A percentile compares a stretch with the other conserved stretches of the same genome.
phyloP scores from a whole-genome alignment of 169 alveolate species.

The Eimeria tenella region DNA sequence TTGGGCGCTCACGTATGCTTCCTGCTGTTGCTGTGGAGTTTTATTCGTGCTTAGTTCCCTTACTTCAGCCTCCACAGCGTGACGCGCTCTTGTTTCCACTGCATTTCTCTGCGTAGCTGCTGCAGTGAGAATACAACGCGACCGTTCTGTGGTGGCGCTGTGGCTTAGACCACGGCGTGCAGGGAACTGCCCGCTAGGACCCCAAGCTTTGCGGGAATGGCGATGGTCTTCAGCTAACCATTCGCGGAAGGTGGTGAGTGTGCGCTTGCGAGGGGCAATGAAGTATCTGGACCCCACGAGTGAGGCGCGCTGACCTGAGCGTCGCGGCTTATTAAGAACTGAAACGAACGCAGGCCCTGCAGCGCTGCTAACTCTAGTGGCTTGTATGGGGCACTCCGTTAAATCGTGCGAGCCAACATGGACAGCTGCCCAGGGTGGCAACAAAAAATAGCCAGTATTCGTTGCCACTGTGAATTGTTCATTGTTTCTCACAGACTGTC shows the following conservation, averaged over 20 bases:
- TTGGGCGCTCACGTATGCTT: constrained; percentile 64
- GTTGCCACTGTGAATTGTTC: constrained; percentile 13
- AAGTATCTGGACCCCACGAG: background rate
- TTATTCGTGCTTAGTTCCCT: constrained; percentile 54
- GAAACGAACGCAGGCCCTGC: constrained; percentile 17
- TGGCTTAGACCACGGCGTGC: constrained; percentile 72
- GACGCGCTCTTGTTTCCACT: constrained; percentile 70
- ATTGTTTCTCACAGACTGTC: background rate
- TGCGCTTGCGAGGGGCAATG: constrained; percentile 51
- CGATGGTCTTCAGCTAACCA: constrained; percentile 69
- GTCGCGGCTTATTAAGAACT: background rate
- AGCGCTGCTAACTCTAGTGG: background rate
- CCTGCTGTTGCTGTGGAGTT: constrained; percentile 64
- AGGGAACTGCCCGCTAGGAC: constrained; percentile 59
- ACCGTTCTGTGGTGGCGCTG: constrained; percentile 61
- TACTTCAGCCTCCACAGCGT: constrained; percentile 70
- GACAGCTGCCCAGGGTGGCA: constrained; percentile 59
- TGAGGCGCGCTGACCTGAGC: constrained; percentile 4
- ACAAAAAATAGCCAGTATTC: constrained; percentile 24
- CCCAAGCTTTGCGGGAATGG: constrained; percentile 47
- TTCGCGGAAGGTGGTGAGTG: constrained; percentile 62
- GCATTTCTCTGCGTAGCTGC: constrained; percentile 51
- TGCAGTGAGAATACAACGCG: constrained; percentile 39
- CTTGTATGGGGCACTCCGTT: constrained; percentile 45
- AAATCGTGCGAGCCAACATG: constrained; percentile 66